Conservation (phyloP, 352 stramenopile genomes). For the Blastocystis sp. region DNA sequence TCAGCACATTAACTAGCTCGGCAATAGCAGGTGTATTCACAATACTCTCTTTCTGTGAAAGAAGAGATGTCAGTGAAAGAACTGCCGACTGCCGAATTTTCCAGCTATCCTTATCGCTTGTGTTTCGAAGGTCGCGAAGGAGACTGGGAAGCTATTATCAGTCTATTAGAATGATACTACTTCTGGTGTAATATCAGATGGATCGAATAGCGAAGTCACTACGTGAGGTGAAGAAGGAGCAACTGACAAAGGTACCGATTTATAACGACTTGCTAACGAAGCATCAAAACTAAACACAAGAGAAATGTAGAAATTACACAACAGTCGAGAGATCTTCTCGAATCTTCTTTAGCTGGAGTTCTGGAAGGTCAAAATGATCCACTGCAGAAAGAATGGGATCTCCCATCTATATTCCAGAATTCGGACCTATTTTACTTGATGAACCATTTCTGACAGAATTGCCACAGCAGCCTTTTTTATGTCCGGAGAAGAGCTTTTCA, state of each 20-base stretch:
- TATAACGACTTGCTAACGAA: not conserved
- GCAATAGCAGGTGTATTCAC: not conserved
- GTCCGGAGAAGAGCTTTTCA: not conserved
- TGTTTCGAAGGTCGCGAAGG: not conserved
- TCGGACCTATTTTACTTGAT: not conserved
- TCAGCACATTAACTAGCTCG: not conserved
- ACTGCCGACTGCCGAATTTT: constrained; percentile 19
- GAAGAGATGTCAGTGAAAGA: not conserved
- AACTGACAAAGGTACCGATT: not conserved
- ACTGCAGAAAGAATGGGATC: not conserved
- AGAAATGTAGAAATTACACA: not conserved
- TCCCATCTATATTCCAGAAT: not conserved
- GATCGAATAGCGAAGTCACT: not conserved
- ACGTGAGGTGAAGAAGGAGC: not conserved
- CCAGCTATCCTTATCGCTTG: constrained; percentile 28
- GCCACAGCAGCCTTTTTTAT: constrained; percentile 6
- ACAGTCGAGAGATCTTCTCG: not conserved
- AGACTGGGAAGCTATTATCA: not conserved
- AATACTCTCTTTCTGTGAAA: constrained; percentile 6
- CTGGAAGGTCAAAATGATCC: not conserved
- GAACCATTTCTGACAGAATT: not conserved
- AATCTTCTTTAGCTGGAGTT: constrained; percentile 35
- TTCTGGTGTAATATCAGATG: not conserved
- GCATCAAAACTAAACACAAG: not conserved
- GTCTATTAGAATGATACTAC: not conserved